phyloP scores from a whole-genome alignment of 2,329 filamentous ascomycete species.

The Thielaviopsis populi region DNA sequence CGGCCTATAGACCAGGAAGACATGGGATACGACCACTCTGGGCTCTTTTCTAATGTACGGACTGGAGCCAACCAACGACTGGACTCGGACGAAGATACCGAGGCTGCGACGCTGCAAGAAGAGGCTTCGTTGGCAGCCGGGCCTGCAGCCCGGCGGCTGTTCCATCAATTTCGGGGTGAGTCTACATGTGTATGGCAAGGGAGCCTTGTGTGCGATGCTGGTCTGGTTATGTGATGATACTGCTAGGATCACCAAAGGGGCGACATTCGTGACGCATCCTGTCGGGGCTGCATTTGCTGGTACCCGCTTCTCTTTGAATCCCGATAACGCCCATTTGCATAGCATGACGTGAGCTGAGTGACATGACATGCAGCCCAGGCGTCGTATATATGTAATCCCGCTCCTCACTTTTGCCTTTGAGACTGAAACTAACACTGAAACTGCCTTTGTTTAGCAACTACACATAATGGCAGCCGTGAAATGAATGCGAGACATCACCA shows the following conservation, averaged over 20 bases:
- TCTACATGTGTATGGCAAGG: neutral
- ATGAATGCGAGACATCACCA: neutral
- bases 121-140: neutral
- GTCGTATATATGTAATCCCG: neutral
- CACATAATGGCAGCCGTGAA: neutral
- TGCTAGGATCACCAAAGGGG: neutral
- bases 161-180: slow-evolving; percentile 14
- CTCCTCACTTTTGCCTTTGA: neutral
- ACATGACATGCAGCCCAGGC: neutral
- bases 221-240: neutral
- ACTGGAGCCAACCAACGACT: neutral
- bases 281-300: neutral
- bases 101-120: neutral
- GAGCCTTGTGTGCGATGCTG: neutral
- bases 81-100: slow-evolving; percentile 7
- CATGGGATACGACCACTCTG: neutral
- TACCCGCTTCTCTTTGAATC: neutral
- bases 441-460: neutral
- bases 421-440: neutral
- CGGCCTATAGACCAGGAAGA: neutral
- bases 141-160: slow-evolving; percentile 8
- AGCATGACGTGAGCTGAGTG: neutral
- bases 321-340: neutral
- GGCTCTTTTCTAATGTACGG: neutral
- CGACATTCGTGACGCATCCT: neutral